Conservation (phyloP, 345 rosid genomes). For the Pistacia vera region DNA sequence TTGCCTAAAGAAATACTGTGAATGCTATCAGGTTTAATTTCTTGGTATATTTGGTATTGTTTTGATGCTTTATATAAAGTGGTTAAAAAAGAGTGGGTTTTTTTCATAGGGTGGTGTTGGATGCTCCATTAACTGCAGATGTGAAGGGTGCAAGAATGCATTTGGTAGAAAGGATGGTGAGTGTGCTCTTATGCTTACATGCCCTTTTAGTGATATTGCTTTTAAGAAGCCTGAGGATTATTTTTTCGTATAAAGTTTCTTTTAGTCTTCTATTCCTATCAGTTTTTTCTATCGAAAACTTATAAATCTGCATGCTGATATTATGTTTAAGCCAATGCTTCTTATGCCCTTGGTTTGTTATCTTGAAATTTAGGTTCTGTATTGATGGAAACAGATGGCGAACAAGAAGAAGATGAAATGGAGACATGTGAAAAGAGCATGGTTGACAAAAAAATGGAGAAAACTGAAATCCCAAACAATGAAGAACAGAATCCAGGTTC, state of each 20-base stretch:
- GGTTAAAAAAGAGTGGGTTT: conserved; percentile 18
- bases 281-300: no score
- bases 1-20: conserved; percentile 96
- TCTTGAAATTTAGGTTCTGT: conserved; percentile 52
- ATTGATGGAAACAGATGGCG: conserved; percentile 50
- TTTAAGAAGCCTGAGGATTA: not conserved
- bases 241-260: no score
- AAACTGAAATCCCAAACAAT: conserved; percentile 41
- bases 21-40: conserved; percentile 92
- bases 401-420: conserved; percentile 56
- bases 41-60: conserved; percentile 9
- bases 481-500: conserved; percentile 61
- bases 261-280: not conserved
- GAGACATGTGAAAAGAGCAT: conserved; percentile 49
- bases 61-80: conserved; percentile 23
- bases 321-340: not conserved
- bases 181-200: conserved; percentile 5
- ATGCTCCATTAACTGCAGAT: conserved; percentile 93
- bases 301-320: not conserved
- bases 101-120: conserved; percentile 85
- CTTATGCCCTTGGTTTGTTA: conserved; percentile 6
- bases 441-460: conserved; percentile 37
- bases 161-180: conserved; percentile 96
- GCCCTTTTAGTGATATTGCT: not conserved
- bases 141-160: conserved; percentile 95